Evolutionary conservation across 768 basidiomycete species (phyloP), one percentile per base, ranked within the genome.

Genomic region (Sporobolomyces roseus): DNA sequence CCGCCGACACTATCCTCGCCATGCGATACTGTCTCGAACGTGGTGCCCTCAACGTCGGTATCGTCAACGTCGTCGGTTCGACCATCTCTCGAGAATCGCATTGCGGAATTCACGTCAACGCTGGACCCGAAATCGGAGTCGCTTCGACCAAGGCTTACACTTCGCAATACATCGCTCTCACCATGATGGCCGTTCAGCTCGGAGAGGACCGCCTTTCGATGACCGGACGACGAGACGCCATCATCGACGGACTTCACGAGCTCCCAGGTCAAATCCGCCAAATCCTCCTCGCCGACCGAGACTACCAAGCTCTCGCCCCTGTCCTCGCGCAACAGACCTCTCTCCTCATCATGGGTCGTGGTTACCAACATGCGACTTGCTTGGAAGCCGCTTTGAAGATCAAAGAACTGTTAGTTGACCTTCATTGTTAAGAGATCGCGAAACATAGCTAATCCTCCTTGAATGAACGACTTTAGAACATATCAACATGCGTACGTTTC

Each of bases 61-160:
- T 98, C 58, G 93, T 99, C 79, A 98, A 99, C 83, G 93, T 92
- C 41, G 96, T 99, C 75, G 96, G 96, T 55, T 96, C 93, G 29
- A 97, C 94, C 5, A 85, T 98, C 75, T 97, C 94, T 49, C 90
- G 94, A 77, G 93, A 98, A 81, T 93, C 93, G 4, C 96, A 99
- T 82, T 96, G 93, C 72, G 96, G 96, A 88, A 88, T 99, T 60
- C 96, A 98, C 82, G 97, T 99, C 83, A 99, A 99, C 77, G 96
- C 93, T 76, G 93, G 93, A 25, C 93, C 93, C 61, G 93, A 98
- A 83, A 93, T 99, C 73, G 94, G 96, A 84, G 96, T 99, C 66
- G 96, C 96, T 8, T 97, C 93, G 23, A 98, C 96, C 67, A 99
- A 99, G 86, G 88, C 71, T 25, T 75, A 71, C 68, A 98, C 96